These are phyloP conservation scores for Volvox carteri DNA, from an alignment of 163 green algal genomes.

Conservation along the genomic window DNA sequence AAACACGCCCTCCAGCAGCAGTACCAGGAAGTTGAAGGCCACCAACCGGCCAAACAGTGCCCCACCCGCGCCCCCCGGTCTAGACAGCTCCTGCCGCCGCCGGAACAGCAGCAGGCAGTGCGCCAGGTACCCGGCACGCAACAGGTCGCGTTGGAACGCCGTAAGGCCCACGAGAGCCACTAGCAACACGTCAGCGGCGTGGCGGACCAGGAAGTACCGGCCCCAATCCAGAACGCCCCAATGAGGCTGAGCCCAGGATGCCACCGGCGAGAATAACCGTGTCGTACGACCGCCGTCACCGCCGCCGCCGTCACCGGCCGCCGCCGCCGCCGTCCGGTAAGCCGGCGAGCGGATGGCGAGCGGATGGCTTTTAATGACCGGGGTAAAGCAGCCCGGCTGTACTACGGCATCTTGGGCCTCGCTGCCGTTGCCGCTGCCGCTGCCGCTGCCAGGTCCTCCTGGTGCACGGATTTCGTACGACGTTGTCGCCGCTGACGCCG, in stretches of 20 bases:
- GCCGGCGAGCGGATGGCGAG: too few species aligned
- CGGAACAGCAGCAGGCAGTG: slow-evolving; percentile 83
- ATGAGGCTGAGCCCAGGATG: slow-evolving; percentile 28
- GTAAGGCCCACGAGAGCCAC: slow-evolving; percentile 79
- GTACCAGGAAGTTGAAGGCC: slow-evolving; percentile 73
- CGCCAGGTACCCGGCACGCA: slow-evolving; percentile 87
- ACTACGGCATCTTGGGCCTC: not conserved
- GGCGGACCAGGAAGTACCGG: slow-evolving; percentile 47
- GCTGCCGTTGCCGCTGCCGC: not conserved
- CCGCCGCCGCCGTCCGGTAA: not conserved
- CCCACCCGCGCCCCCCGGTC: slow-evolving; percentile 14
- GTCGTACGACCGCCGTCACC: not conserved
- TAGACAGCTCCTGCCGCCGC: slow-evolving; percentile 25
- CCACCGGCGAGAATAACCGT: slow-evolving; percentile 65
- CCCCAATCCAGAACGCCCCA: slow-evolving; percentile 50
- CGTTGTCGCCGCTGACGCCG: not conserved
- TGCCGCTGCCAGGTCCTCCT: not conserved
- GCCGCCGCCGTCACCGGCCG: not conserved
- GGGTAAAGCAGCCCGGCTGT: too few species aligned
- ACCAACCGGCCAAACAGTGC: slow-evolving; percentile 60
- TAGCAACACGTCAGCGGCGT: slow-evolving; percentile 46
- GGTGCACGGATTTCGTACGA: not conserved
- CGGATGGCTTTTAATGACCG: too few species aligned
- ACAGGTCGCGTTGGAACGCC: slow-evolving; percentile 80
- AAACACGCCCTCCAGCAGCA: slow-evolving; percentile 66